phyloP scores from a whole-genome alignment of 2,329 filamentous ascomycete species.

The Albophoma yamanashiensis region DNA sequence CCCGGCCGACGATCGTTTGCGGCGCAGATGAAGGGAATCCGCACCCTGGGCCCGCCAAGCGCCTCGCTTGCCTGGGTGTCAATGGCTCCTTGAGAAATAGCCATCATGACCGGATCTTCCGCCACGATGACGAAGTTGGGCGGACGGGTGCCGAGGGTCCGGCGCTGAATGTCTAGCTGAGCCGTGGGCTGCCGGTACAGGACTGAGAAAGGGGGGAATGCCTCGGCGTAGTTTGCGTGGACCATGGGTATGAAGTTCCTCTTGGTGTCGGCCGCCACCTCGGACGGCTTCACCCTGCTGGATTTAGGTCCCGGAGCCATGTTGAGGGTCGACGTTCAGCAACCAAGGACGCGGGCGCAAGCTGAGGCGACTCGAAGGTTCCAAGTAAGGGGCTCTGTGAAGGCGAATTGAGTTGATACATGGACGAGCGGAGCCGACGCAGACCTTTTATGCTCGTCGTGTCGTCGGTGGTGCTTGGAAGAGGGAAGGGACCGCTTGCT shows the following conservation, averaged over 20 bases:
- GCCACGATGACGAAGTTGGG: constrained; percentile 40
- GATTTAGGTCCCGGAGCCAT: constrained; percentile 22
- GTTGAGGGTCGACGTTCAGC: background rate
- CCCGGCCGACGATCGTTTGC: constrained; percentile 69
- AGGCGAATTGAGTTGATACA: constrained; percentile 6
- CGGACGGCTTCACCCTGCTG: constrained; percentile 31
- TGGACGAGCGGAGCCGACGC: constrained; percentile 3
- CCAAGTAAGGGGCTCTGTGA: background rate
- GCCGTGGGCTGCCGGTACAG: constrained; percentile 41
- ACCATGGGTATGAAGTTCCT: constrained; percentile 57
- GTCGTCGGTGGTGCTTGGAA: background rate
- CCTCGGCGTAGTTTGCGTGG: constrained; percentile 40
- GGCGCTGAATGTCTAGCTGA: constrained; percentile 30
- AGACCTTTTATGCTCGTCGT: constrained; percentile 4
- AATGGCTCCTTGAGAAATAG: constrained; percentile 41
- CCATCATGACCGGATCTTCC: constrained; percentile 49
- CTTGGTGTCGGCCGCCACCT: constrained; percentile 66
- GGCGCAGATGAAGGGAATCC: constrained; percentile 58
- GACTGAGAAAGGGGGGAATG: constrained; percentile 48
- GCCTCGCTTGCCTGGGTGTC: constrained; percentile 27
- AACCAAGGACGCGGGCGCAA: background rate
- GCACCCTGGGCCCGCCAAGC: constrained; percentile 19
- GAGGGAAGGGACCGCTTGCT: background rate
- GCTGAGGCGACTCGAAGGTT: background rate
- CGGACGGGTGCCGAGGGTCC: constrained; percentile 22